Conservation (phyloP, 116 monocot species). For the Posidonia oceanica region DNA sequence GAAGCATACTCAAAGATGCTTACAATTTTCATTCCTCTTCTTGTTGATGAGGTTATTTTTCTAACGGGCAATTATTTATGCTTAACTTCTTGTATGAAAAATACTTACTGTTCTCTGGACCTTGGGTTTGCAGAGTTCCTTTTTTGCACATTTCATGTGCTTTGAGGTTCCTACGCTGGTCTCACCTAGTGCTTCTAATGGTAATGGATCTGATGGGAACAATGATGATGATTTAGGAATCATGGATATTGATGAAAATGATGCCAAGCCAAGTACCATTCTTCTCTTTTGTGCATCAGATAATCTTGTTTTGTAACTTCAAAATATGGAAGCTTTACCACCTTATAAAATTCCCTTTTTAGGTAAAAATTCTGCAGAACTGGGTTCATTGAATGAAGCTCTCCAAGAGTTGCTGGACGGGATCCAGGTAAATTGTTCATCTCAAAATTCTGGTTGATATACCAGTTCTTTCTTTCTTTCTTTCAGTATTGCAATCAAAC, state of each 20-base stretch:
- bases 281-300: not conserved
- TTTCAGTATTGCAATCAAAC: no score
- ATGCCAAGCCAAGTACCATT: constrained; percentile 49
- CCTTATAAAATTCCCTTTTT: not conserved
- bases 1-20: constrained; percentile 99
- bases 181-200: constrained; percentile 40
- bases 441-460: not conserved
- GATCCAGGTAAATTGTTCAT: constrained; percentile 55
- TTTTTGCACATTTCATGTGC: constrained; percentile 99
- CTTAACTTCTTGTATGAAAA: not conserved
- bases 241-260: constrained; percentile 83
- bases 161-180: constrained; percentile 94
- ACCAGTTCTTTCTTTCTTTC: not conserved
- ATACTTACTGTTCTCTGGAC: not conserved
- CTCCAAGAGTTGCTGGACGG: constrained; percentile 97
- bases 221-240: constrained; percentile 64
- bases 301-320: not conserved
- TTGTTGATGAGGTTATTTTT: constrained; percentile 86
- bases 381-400: constrained; percentile 84
- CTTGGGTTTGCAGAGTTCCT: constrained; percentile 66
- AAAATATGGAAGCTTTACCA: constrained; percentile 1
- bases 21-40: constrained; percentile 98
- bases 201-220: constrained; percentile 25
- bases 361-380: constrained; percentile 59
- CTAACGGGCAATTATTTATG: not conserved